phyloP scores from a whole-genome alignment of 2,329 filamentous ascomycete genomes.

The Pyricularia sp. region DNA sequence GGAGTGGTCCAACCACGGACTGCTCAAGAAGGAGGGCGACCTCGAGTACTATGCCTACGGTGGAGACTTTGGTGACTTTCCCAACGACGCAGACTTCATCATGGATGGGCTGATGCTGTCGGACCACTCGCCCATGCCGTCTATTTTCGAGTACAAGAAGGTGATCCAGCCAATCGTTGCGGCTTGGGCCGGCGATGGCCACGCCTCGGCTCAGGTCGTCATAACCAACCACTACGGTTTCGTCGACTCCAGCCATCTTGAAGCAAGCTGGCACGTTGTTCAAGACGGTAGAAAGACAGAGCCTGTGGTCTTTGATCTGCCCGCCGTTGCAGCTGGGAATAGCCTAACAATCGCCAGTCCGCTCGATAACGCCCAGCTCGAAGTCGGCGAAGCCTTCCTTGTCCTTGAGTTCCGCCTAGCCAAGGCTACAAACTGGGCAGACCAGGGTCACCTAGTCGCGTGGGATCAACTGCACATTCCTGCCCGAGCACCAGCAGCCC shows the following conservation, averaged over 20 bases:
- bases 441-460: background rate
- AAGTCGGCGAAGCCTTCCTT: background rate
- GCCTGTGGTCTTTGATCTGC: background rate
- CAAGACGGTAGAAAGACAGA: background rate
- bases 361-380: background rate
- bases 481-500: background rate
- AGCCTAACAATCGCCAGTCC: background rate
- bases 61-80: constrained; percentile 51
- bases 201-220: constrained; percentile 12
- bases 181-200: constrained; percentile 17
- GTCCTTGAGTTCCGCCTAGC: background rate
- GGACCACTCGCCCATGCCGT: constrained; percentile 30
- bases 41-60: constrained; percentile 46
- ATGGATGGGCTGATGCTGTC: constrained; percentile 44
- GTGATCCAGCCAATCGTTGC: constrained; percentile 37
- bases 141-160: constrained; percentile 34
- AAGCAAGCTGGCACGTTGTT: constrained; percentile 13
- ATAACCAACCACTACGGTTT: constrained; percentile 30
- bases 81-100: constrained; percentile 50
- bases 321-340: background rate
- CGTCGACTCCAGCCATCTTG: constrained; percentile 20
- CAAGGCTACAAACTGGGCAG: background rate
- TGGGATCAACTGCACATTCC: background rate
- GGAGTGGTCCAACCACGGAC: constrained; percentile 53
- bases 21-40: background rate